Base-by-base conservation (phyloP, 495 filamentous ascomycete species). In the Penicillium salamii region DNA sequence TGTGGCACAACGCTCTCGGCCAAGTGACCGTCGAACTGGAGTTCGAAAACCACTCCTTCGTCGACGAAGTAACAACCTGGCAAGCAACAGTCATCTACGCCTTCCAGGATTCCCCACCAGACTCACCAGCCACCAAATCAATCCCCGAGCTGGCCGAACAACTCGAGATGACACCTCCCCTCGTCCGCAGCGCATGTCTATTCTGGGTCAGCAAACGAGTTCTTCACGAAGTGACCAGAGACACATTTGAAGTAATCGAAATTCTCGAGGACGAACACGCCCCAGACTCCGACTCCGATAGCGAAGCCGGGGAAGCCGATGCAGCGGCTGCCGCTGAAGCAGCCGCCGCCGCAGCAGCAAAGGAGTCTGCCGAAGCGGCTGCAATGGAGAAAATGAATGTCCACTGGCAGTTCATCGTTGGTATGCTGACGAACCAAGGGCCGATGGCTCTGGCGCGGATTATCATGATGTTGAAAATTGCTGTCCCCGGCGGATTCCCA, bases 371-470 rank as follows among this genome's bases (percentile, higher is more conserved):
- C 7, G 65, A 76, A 32, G 74, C 73, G 31, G 70, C 77, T 32
- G 79, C 82, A 12, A 78, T 78, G 63, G 89, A 95, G 72, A 91
- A 91, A 60, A 86, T 86, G 71, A 79, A 81, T 43, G 76, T 96
- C 31, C 95, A 96, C 70, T 88, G 85, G 84, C 84, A 89, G 62
- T 97, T 93, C 62, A 89, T 99, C 50, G 74, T 88, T 42, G 89
- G 88, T 37, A 97, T 99, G 92, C 71, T 99, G 69, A 97, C 88
- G 50, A 97, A 97, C 64, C 79, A 86, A 49, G 88, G 87, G 5
- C 70, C 84, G 23, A 95, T 95, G 87, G 81, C 86, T 38, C 61
- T 89, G 52, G 78, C 79, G 59, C 82, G 88, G 68, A 91, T 98
- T 50, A 76, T 83, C 4, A 92, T 91, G 86, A 96, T 97, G 89